phyloP scores from a whole-genome alignment of 768 basidiomycete genomes.

The Auricularia cornea region DNA sequence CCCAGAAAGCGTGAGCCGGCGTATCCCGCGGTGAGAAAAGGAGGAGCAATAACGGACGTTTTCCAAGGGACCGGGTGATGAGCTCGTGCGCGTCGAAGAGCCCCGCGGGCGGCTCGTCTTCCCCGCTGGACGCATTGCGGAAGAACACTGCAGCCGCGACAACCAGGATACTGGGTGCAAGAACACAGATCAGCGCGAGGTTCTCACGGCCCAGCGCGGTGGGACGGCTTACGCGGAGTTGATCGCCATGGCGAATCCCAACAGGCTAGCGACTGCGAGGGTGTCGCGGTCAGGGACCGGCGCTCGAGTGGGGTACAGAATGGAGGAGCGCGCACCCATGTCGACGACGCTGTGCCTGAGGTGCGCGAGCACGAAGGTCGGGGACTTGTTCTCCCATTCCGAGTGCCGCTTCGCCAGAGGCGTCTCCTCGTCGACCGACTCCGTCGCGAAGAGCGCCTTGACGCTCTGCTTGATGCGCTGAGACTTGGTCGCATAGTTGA shows the following conservation, averaged over 20 bases:
- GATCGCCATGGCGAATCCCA: constrained; percentile 82
- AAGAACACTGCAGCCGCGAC: constrained; percentile 79
- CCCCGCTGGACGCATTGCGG: constrained; percentile 30
- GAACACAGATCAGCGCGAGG: not conserved
- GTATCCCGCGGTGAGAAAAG: not conserved
- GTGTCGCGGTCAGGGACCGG: no score
- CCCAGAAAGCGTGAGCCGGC: not conserved
- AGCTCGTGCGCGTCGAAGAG: constrained; percentile 79
- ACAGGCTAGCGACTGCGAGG: constrained; percentile 36
- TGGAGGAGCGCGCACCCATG: constrained; percentile 34
- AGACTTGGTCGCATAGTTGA: constrained; percentile 6
- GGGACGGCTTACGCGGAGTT: constrained; percentile 59
- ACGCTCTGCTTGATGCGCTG: constrained; percentile 8
- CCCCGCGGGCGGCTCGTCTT: constrained; percentile 48
- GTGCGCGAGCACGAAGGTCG: constrained; percentile 51
- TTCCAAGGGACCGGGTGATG: constrained; percentile 55
- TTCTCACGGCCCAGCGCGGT: not conserved
- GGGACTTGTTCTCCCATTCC: constrained; percentile 49
- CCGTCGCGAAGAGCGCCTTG: constrained; percentile 16
- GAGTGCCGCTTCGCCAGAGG: constrained; percentile 4
- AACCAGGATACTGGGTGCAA: constrained; percentile 77
- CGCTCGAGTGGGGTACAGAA: no score
- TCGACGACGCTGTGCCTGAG: constrained; percentile 60
- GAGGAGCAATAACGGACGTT: constrained; percentile 34
- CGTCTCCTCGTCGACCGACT: not conserved